Percentiles rank a stretch among this genome's conserved stretches.
Evolutionary conservation across 495 filamentous ascomycete genomes (phyloP).

Genomic region (Echria macrotheca): DNA sequence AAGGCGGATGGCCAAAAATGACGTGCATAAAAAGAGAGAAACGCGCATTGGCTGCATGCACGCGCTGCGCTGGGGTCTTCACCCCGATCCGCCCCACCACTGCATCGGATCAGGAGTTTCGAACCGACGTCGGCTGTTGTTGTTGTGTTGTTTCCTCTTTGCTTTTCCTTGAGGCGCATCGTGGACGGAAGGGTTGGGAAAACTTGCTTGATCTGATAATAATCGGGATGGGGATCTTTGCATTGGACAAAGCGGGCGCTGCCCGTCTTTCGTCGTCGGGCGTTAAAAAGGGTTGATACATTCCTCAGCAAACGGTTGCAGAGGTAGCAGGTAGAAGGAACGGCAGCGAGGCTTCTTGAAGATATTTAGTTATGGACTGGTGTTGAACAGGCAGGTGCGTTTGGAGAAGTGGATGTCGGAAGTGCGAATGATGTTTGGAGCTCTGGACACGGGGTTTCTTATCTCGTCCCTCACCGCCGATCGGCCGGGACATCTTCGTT

Average conservation of each 20-base stretch:
- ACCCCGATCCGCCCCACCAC: constrained; percentile 2
- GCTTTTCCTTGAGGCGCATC: neutral
- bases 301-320: neutral
- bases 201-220: neutral
- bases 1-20: neutral
- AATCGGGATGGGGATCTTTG: neutral
- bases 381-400: too few species aligned
- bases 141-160: neutral
- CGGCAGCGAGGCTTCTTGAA: too few species aligned
- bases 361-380: too few species aligned
- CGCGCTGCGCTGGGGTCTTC: neutral
- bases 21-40: constrained; percentile 1
- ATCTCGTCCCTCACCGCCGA: neutral
- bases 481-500: neutral
- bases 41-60: constrained; percentile 5
- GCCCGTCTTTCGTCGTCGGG: neutral
- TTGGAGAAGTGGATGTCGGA: neutral
- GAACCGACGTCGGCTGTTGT: constrained; percentile 1
- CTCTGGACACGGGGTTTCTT: neutral
- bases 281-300: constrained; percentile 7
- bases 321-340: neutral
- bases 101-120: constrained; percentile 1
- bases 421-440: neutral
- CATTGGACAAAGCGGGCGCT: neutral
- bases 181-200: neutral